Evolutionary conservation across 2,329 filamentous ascomycete genomes (phyloP), one percentile per base, ranked within the genome.

Genomic region (Madurella mycetomatis): DNA sequence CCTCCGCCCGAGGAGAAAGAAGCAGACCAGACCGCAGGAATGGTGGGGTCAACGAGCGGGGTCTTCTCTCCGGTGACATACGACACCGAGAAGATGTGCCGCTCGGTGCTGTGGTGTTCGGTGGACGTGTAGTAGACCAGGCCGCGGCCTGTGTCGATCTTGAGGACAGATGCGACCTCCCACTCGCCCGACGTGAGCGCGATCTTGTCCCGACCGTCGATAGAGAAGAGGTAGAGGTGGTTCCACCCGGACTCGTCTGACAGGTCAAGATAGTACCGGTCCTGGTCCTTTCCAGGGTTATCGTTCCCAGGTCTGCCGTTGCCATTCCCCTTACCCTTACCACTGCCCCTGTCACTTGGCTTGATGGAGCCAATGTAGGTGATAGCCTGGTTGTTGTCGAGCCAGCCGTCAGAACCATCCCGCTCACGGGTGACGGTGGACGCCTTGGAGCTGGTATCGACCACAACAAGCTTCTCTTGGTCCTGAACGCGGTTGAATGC

Each of bases 401-500:
- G 71, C 84, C 84, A 86, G 2, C 84, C 83, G 12, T 78, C 76
- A 0, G 71, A 73, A 1, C 81, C 84, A 47, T 86, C 78, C 3
- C 82, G 76, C 65, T 84, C 74, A 8, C 81, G 80, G 13, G 81
- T 72, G 0, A 78, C 66, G 31, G 70, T 73, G 9, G 77, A 78
- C 0, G 71, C 68, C 1, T 72, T 67, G 2, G 74, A 71, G 1
- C 72, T 69, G 1, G 79, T 74, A 57, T 86, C 75, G 2, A 88
- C 80, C 0, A 81, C 68, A 1, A 88, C 77, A 13, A 85, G 72
- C 57, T 83, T 84, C 54, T 85, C 83, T 1, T 74, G 69, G 59
- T 87, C 83, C 62, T 88, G 85, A 0, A 87, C 83, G 4, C 85
- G 81, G 66, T 88, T 87, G 70, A 81, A 88, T 0, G 81, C 81